Evolutionary conservation across 2,329 filamentous ascomycete genomes (phyloP), one percentile per base, ranked within the genome.

Genomic region (Curvularia eragrostidis): DNA sequence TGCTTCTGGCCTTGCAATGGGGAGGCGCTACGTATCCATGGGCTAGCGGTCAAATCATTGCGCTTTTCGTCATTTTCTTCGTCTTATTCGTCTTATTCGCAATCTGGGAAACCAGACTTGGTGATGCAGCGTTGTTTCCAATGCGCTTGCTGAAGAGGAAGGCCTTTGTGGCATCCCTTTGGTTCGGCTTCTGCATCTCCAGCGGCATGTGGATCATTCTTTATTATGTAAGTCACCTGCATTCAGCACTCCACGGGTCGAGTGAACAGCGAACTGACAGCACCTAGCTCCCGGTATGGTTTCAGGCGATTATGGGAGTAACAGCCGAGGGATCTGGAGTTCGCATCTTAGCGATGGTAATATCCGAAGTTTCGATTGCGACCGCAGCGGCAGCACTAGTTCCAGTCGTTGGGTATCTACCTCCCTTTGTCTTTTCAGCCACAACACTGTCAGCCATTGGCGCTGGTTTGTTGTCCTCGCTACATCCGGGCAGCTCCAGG

Each of bases 111-210:
- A 38, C 34, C 34, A 38, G 34, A 38, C 41, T 43, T 24, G 19
- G 41, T 43, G 41, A 43, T 24, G 41, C 19, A 24, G 41, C 41
- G 21, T 43, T 43, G 41, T 43, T 43, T 43, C 41, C 41, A 24
- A 43, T 43, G 41, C 41, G 41, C 41, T 43, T 43, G 41, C 41
- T 43, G 19, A 43, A 43, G 21, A 43, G 41, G 21, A 43, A 43
- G 10, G 41, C 41, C 19, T 43, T 43, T 24, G 12, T 43, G 7
- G 41, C 41, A 43, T 43, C 41, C 21, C 41, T 43, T 24, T 43
- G 19, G 41, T 43, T 43, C 41, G 19, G 41, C 21, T 43, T 43
- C 21, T 23, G 41, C 41, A 43, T 43, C 41, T 38, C 34, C 34
- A 38, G 34, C 34, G 34, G 34, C 15, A 38, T 38, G 34, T 38